A percentile compares a stretch with the other conserved stretches of the same genome.
Conservation (phyloP, 2,329 filamentous ascomycete species). For the Fusarium foetens region DNA sequence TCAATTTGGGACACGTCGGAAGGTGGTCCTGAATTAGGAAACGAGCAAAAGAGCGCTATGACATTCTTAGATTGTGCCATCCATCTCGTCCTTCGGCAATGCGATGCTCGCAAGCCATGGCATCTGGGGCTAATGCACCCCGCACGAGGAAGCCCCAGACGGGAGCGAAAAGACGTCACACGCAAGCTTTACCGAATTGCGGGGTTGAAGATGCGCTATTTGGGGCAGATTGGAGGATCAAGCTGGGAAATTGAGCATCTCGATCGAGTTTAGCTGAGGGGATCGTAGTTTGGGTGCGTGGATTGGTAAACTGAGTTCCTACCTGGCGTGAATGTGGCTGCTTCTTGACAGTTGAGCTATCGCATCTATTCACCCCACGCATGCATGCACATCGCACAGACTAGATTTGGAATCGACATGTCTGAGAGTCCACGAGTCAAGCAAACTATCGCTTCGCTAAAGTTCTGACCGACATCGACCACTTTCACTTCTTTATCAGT, state of each 20-base stretch:
- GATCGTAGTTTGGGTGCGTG: neutral
- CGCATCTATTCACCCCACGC: neutral
- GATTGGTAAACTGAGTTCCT: neutral
- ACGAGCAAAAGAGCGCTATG: neutral
- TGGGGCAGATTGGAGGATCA: neutral
- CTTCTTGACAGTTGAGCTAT: neutral
- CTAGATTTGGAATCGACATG: neutral
- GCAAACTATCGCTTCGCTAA: neutral
- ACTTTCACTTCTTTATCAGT: neutral
- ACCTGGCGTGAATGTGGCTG: neutral
- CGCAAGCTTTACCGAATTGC: neutral
- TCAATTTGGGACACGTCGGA: conserved; percentile 24
- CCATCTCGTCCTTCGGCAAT: conserved; percentile 1
- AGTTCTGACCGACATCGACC: conserved; percentile 1
- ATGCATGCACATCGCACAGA: neutral
- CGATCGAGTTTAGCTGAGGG: neutral
- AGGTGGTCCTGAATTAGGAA: conserved; percentile 33
- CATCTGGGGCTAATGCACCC: conserved; percentile 27
- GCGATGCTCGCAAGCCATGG: conserved; percentile 23
- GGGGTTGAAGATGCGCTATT: neutral
- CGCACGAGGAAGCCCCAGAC: conserved; percentile 4
- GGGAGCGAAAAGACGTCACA: neutral
- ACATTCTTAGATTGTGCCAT: neutral
- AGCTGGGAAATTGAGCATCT: neutral
- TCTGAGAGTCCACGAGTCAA: neutral